Evolutionary conservation across 192 early-diverging fungal genomes (phyloP), one percentile per base, ranked within the genome.

Genomic region (Coemansia sp.): DNA sequence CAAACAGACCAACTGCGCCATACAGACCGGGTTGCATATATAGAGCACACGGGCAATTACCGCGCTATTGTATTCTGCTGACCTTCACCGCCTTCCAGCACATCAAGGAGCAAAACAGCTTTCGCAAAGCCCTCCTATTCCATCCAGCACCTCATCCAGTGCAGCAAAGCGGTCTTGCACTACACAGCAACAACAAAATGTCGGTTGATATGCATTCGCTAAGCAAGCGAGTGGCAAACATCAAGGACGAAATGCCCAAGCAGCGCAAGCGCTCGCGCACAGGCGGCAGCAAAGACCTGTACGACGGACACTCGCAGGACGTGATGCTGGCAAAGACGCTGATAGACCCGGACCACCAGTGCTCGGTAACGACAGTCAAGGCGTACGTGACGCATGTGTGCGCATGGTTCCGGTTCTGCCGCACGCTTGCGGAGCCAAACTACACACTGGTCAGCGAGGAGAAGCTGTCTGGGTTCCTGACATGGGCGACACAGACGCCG

Each of bases 301-400:
- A 79, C 48, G 75, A 79, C 61, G 75, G 75, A 15, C 75, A 79
- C 67, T 79, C 75, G 62, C 75, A 79, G 55, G 75, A 79, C 55
- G 75, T 79, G 23, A 79, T 79, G 75, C 50, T 79, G 55, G 75
- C 75, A 47, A 79, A 79, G 65, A 72, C 75, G 58, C 75, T 79
- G 68, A 79, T 79, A 36, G 75, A 79, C 70, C 75, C 75, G 1
- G 75, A 79, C 67, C 75, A 79, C 67, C 75, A 79, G 70, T 79
- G 75, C 70, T 79, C 75, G 29, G 75, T 79, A 42, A 79, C 75
- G 38, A 79, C 75, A 17, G 75, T 79, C 62, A 79, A 79, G 67
- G 76, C 76, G 15, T 79, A 79, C 56, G 76, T 79, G 34, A 79
- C 76, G 36, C 76, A 79, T 48, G 76, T 79, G 25, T 79, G 76